Base-by-base conservation (phyloP, 1,284 basidiomycete genomes). In the Cystobasidium sp. region DNA sequence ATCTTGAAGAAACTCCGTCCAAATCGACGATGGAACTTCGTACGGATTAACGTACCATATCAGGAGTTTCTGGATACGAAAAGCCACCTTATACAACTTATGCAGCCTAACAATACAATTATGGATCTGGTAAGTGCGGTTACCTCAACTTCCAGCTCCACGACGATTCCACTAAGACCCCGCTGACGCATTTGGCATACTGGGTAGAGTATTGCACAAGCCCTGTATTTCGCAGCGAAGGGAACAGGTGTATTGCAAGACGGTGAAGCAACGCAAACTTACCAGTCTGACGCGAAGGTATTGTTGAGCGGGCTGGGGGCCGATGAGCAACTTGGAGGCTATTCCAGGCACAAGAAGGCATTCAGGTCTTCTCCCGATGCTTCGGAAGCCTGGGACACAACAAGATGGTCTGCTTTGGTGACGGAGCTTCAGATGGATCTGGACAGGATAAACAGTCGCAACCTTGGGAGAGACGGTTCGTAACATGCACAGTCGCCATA, bases 271-370 rank as follows among this genome's bases (percentile, higher is more conserved):
- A 20, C 85, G 2, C 75, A 80, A 58, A 83, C 85, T 7, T 96
- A 97, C 81, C 85, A 83, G 0, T 93, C 91, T 73, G 82, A 85
- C 3, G 93, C 96, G 0, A 88, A 88, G 53, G 94, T 98, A 0
- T 85, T 97, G 18, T 83, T 99, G 24, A 96, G 90, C 75, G 97
- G 97, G 0, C 84, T 99, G 1, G 97, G 97, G 0, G 93, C 97
- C 0, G 96, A 99, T 81, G 96, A 99, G 82, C 86, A 97, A 39
- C 86, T 99, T 0, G 97, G 93, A 1, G 97, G 97, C 0, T 99
- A 99, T 82, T 88, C 91, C 0, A 86, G 97, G 62, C 94, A 98
- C 84, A 88, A 93, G 14, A 88, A 89, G 10, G 91, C 90, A 0
- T 98, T 88, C 81, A n/a, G 55, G 20, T 8, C n/a, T 20, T 7